phyloP scores from a whole-genome alignment of 1,139 yeast species.

The Yamadazyma triangularis region DNA sequence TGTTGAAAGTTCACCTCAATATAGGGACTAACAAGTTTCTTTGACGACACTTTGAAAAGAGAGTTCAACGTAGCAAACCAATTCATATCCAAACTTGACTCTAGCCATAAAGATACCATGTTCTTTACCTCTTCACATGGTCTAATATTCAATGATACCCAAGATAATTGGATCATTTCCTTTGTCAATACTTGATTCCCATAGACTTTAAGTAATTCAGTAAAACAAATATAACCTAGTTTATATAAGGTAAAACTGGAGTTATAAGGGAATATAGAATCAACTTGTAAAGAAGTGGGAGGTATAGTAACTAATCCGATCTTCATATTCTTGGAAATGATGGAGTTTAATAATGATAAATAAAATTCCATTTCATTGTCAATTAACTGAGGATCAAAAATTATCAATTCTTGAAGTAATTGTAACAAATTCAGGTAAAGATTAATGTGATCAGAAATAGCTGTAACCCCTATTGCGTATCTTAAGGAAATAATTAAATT shows the following conservation, averaged over 20 bases:
- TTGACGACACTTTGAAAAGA: conserved; percentile 33
- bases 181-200: conserved; percentile 32
- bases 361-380: conserved; percentile 29
- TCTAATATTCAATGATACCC: conserved; percentile 41
- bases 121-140: conserved; percentile 35
- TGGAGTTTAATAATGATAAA: conserved; percentile 25
- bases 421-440: conserved; percentile 24
- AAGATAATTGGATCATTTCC: conserved; percentile 33
- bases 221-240: conserved; percentile 36
- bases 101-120: conserved; percentile 38
- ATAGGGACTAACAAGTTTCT: conserved; percentile 35
- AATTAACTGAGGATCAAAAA: conserved; percentile 36
- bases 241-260: conserved; percentile 32
- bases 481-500: conserved; percentile 27
- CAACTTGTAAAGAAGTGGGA: conserved; percentile 32
- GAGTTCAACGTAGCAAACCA: conserved; percentile 41
- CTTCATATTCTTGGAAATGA: conserved; percentile 36
- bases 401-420: conserved; percentile 36
- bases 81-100: conserved; percentile 29
- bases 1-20: conserved; percentile 38
- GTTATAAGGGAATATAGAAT: conserved; percentile 37
- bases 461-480: conserved; percentile 29
- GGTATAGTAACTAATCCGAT: conserved; percentile 29
- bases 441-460: conserved; percentile 24
- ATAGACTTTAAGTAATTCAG: conserved; percentile 35